Conservation (phyloP, 345 rosid species). For the Raphanus raphanistrum region DNA sequence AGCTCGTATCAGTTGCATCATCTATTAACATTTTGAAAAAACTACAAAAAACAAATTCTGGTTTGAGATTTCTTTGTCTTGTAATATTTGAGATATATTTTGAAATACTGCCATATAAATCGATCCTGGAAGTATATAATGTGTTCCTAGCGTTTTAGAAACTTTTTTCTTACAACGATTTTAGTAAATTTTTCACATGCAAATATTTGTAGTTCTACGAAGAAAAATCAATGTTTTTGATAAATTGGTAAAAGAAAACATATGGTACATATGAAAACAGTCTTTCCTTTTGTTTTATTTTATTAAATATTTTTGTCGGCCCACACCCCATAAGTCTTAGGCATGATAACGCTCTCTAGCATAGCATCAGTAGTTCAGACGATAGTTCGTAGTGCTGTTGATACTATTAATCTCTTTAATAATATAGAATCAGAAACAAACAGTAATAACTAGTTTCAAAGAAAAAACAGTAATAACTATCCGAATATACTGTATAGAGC, state of each 20-base stretch:
- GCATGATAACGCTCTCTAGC: background rate
- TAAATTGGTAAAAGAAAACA: background rate
- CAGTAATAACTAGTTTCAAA: background rate
- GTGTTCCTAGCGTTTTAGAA: too few relatives aligned
- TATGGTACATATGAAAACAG: background rate
- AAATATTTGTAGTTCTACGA: background rate
- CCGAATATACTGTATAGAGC: background rate
- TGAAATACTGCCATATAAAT: background rate
- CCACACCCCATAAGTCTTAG: background rate
- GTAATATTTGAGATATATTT: background rate
- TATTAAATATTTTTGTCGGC: background rate
- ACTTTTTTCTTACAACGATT: too few relatives aligned
- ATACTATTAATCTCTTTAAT: background rate
- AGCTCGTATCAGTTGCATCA: background rate
- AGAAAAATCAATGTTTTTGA: background rate
- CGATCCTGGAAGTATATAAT: background rate
- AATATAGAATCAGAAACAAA: background rate
- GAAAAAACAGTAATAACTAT: background rate
- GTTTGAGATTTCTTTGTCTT: background rate
- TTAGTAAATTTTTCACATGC: background rate
- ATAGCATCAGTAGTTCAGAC: background rate
- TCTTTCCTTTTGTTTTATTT: background rate
- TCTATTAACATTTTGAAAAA: background rate
- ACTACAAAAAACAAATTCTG: background rate
- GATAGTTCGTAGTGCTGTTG: background rate